Base-by-base conservation (phyloP, 2,329 filamentous ascomycete species). In the Aspergillus sp. region DNA sequence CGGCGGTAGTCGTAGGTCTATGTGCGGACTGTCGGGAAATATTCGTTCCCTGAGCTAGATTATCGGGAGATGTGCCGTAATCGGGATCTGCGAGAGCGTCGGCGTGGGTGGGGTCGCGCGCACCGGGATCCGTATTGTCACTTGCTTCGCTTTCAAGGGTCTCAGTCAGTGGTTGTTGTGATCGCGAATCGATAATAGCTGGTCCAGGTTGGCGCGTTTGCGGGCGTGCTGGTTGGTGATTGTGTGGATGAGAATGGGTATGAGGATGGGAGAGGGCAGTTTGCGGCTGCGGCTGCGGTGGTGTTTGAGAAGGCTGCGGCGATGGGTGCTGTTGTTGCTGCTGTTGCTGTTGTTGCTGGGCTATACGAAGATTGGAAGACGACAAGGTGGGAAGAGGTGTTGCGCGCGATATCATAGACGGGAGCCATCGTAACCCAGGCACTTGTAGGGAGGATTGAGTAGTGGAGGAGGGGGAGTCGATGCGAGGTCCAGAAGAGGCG, bases 381-480 rank as follows among this genome's bases (percentile, higher is more conserved):
- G 68, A 67, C 25, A 67, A 58, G 17, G 47, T 70, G 44, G 62
- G 61, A 27, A 66, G 57, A 57, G 58, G 63, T 47, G 53, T 63
- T 57, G 61, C 64, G 21, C 59, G 60, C 39, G 47, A 66, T 32
- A 70, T 63, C 62, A 68, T 66, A 1, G 67, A 68, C 3, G 68
- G 64, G 17, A 67, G 62, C 69, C 69, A 71, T 62, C 65, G 68
- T 48, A 70, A 54, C 56, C 68, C 67, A 1, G 68, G 61, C 58
- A 71, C 63, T 47, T 64, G 66, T 48, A 61, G 68, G 13, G 67
- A 59, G 10, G 66, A 57, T 15, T 63, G 60, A n/a, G 64, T 52
- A 13, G 65, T 42, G 13, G 64, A 50, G 3, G 55, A 53, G 19
- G 61, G 42, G 1, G 64, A 53, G 19, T 59, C 62, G 54, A 59